These are phyloP conservation scores for Paracoccidioides brasiliensis DNA, from an alignment of 2,329 filamentous ascomycete genomes.

Conservation along the genomic window DNA sequence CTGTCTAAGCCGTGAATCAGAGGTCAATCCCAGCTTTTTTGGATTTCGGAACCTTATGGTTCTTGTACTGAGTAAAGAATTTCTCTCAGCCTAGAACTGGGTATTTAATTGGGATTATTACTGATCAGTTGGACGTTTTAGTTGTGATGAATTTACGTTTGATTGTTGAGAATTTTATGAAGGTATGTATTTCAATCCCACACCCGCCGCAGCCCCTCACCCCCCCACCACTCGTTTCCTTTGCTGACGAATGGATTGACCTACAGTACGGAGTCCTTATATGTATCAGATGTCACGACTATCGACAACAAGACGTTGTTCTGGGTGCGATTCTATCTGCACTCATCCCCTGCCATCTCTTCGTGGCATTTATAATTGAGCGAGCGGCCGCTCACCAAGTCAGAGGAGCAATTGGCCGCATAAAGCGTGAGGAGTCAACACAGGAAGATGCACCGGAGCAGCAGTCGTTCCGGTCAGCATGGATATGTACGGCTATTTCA, in stretches of 20 bases:
- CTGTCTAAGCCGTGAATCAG: slow-evolving; percentile 72
- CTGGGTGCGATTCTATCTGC: slow-evolving; percentile 69
- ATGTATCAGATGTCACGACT: slow-evolving; percentile 80
- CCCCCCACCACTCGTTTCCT: neutral
- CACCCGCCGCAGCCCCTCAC: too few relatives aligned
- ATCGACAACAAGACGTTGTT: slow-evolving; percentile 61
- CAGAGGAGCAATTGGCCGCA: slow-evolving; percentile 49
- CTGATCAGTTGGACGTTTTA: slow-evolving; percentile 21
- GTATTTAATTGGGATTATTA: neutral
- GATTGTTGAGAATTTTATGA: slow-evolving; percentile 94
- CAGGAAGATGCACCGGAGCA: slow-evolving; percentile 48
- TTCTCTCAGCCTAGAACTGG: neutral
- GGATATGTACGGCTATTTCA: slow-evolving; percentile 65
- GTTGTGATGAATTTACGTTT: slow-evolving; percentile 87
- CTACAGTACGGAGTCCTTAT: slow-evolving; percentile 86
- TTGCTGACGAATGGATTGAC: neutral
- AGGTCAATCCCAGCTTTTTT: slow-evolving; percentile 65
- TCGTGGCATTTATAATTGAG: slow-evolving; percentile 84
- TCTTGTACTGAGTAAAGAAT: slow-evolving; percentile 60
- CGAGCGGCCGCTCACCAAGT: slow-evolving; percentile 68
- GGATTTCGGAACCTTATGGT: slow-evolving; percentile 96
- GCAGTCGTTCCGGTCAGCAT: slow-evolving; percentile 56
- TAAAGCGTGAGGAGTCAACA: slow-evolving; percentile 41
- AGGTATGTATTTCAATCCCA: slow-evolving; percentile 38
- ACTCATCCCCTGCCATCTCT: slow-evolving; percentile 78